Base-by-base conservation (phyloP, 805 yeast genomes). In the Huiozyma sinensis region DNA sequence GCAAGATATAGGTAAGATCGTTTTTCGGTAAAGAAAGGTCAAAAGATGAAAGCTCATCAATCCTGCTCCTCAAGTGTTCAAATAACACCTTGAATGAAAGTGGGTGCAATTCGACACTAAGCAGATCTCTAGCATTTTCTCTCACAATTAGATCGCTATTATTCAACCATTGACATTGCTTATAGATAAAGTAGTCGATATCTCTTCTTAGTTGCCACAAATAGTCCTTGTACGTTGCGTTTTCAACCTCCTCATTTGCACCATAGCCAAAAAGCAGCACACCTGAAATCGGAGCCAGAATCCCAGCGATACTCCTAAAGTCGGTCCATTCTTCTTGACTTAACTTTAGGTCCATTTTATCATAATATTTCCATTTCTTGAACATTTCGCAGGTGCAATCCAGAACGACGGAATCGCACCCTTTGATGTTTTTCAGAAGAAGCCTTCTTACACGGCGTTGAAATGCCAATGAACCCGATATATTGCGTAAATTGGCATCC, bases 111-210 rank as follows among this genome's bases (percentile, higher is more conserved):
- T 82, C 89, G 30, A 72, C 64, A 10, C 83, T 76, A 38, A 87
- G 60, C 2, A 85, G 77, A 50, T 85, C 95, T 47, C 81, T 76
- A 2, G 85, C 74, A 36, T 78, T 76, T 38, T 85, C 92, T 48
- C 94, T 69, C 0, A 79, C 70, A 5, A 76, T 71, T 45, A 74
- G 64, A 54, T 70, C 76, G 28, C 65, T 66, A 9, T 76, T 70
- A 8, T 71, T 67, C 34, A 79, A 59, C 56, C 77, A 62, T 5
- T 60, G 58, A 41, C 77, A 65, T 46, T 79, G 79, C 48, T 65
- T 73, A 42, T 66, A 71, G 39, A 76, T 69, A 47, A 79, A 79
- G 24, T 63, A 67, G 11, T 71, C 69, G 10, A 75, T 67, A 34
- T 68, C 64, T 11, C 53, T 56, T 24, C 58, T 48, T 38, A 72